Percentiles rank a stretch among this genome's conserved stretches.
Conservation (phyloP, 257 asterid species). For the Henckelia pumila region DNA sequence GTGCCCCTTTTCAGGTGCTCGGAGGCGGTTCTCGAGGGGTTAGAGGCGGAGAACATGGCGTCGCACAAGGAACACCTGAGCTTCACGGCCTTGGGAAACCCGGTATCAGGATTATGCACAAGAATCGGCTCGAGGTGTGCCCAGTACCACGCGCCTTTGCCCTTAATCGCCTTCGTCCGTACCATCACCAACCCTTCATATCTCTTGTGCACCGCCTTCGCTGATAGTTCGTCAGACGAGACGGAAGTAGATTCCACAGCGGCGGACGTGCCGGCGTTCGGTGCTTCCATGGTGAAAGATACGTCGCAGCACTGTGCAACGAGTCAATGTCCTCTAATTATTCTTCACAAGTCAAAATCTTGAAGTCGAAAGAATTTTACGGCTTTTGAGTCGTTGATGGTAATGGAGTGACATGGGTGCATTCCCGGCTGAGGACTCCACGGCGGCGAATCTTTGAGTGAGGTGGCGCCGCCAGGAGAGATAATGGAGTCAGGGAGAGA, state of each 20-base stretch:
- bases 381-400: conserved; percentile 17
- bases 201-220: conserved; percentile 84
- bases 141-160: conserved; percentile 99
- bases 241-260: conserved; percentile 33
- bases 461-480: conserved; percentile 36
- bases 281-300: conserved; percentile 45
- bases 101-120: conserved; percentile 68
- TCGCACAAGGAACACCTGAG: conserved; percentile 83
- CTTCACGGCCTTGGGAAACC: conserved; percentile 85
- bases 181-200: conserved; percentile 80
- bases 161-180: conserved; percentile 85
- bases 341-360: neutral
- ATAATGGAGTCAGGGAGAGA: neutral
- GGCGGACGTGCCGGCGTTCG: conserved; percentile 41
- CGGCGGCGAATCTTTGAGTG: conserved; percentile 36
- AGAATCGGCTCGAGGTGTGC: conserved; percentile 91
- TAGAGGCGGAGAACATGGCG: conserved; percentile 96
- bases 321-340: conserved; percentile 24
- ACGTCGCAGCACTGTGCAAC: conserved; percentile 15
- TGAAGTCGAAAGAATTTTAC: neutral
- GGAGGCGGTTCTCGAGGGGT: conserved; percentile 95
- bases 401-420: conserved; percentile 19
- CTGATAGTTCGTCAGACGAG: conserved; percentile 59
- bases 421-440: conserved; percentile 15
- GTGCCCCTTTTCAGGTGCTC: conserved; percentile 96